These are phyloP conservation scores for Penicillium sp. DNA, from an alignment of 2,329 filamentous ascomycete species.

Conservation along the genomic window DNA sequence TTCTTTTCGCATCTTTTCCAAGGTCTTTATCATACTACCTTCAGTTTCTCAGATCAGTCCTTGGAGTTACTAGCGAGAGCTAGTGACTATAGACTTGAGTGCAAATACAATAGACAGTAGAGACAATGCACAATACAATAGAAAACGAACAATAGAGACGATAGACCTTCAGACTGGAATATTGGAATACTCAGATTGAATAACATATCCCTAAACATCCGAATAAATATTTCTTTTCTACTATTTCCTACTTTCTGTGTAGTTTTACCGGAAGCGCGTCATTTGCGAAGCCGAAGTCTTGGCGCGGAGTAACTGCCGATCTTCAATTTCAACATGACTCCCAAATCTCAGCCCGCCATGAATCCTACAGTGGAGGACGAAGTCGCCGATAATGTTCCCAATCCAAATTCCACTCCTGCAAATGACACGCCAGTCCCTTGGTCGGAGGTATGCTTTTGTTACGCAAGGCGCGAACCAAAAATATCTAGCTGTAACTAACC, in stretches of 20 bases:
- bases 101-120: neutral
- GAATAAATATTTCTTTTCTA: neutral
- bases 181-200: neutral
- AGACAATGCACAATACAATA: neutral
- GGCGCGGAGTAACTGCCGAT: slow-evolving; percentile 26
- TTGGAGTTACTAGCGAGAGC: neutral
- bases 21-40: neutral
- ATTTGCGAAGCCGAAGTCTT: slow-evolving; percentile 12
- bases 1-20: neutral
- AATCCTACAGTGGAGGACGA: slow-evolving; percentile 1
- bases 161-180: neutral
- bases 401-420: neutral
- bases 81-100: neutral
- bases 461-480: neutral
- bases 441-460: slow-evolving; percentile 21
- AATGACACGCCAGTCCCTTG: slow-evolving; percentile 13
- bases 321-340: slow-evolving; percentile 10
- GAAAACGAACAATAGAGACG: neutral
- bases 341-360: slow-evolving; percentile 7
- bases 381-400: neutral
- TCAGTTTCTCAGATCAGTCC: neutral
- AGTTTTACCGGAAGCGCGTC: slow-evolving; percentile 6
- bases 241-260: neutral
- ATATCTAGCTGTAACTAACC: neutral
- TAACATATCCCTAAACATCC: too few species aligned